Evolutionary conservation across 495 filamentous ascomycete genomes (phyloP).

Genomic region (Halenospora varia): DNA sequence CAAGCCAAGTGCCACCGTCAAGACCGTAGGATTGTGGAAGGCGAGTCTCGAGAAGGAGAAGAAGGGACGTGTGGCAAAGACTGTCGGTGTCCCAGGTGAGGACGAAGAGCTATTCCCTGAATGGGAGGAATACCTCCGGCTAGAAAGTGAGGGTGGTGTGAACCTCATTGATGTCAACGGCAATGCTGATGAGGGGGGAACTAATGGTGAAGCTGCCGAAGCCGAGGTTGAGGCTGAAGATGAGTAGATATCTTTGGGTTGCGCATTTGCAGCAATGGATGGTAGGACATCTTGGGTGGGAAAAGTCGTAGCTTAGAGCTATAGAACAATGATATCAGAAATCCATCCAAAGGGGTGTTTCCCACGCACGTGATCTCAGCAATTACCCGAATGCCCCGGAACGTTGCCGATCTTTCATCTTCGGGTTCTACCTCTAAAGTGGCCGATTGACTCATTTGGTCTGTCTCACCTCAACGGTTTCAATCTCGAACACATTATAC

Average conservation of each 20-base stretch:
- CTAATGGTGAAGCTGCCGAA: constrained; percentile 12
- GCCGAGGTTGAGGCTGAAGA: constrained; percentile 8
- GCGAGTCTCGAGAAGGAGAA: constrained; percentile 69
- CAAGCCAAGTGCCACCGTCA: constrained; percentile 70
- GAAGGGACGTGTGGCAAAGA: constrained; percentile 76
- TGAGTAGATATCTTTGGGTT: not conserved
- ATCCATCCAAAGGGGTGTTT: not conserved
- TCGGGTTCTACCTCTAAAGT: no score
- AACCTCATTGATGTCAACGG: constrained; percentile 19
- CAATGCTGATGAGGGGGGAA: constrained; percentile 12
- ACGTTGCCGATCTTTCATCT: no score
- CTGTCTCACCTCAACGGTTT: no score
- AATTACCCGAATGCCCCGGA: no score
- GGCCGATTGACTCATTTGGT: no score
- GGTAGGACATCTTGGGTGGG: not conserved
- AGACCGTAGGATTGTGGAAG: constrained; percentile 77
- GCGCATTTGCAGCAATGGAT: not conserved
- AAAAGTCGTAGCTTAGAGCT: not conserved
- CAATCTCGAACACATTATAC: no score
- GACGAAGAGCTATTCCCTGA: constrained; percentile 94
- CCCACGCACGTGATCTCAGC: no score
- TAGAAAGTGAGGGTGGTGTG: constrained; percentile 64
- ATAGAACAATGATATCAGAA: not conserved
- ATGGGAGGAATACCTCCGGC: constrained; percentile 82
- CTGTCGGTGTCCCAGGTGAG: constrained; percentile 77